These are phyloP conservation scores for Pulicaria dysenterica DNA, from an alignment of 129 eudicot genomes.

Conservation along the genomic window DNA sequence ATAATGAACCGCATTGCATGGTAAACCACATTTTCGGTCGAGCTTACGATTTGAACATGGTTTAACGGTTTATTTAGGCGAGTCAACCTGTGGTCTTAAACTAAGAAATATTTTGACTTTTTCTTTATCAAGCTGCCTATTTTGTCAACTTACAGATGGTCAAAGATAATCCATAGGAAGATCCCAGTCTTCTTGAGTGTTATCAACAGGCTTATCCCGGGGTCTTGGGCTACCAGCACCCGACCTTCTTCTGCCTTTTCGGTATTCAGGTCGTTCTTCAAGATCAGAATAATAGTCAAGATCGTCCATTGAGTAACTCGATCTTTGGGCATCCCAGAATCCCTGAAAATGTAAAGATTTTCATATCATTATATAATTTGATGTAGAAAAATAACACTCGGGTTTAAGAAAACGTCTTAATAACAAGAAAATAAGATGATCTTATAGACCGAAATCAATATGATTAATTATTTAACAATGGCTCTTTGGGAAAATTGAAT, in stretches of 20 bases:
- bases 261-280: too few relatives aligned
- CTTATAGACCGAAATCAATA: neutral
- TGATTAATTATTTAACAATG: neutral
- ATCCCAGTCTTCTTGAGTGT: slow-evolving; percentile 58
- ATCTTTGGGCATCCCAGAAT: slow-evolving; percentile 54
- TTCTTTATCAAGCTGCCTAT: too few relatives aligned
- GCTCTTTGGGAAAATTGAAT: too few relatives aligned
- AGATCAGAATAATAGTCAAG: slow-evolving; percentile 41
- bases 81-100: too few relatives aligned
- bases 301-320: slow-evolving; percentile 46
- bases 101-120: too few relatives aligned
- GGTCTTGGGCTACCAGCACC: slow-evolving; percentile 21
- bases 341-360: slow-evolving; percentile 43
- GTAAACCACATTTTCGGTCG: too few relatives aligned
- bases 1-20: too few relatives aligned
- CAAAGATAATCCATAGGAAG: slow-evolving; percentile 83
- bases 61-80: too few relatives aligned
- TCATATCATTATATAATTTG: neutral
- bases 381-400: neutral
- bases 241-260: slow-evolving; percentile 25
- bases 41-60: too few relatives aligned
- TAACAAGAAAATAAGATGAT: neutral
- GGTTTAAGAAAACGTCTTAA: neutral
- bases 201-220: slow-evolving; percentile 35
- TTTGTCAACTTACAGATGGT: slow-evolving; percentile 1